Base-by-base conservation (phyloP, 2,329 filamentous ascomycete genomes). In the Beauveria australis region DNA sequence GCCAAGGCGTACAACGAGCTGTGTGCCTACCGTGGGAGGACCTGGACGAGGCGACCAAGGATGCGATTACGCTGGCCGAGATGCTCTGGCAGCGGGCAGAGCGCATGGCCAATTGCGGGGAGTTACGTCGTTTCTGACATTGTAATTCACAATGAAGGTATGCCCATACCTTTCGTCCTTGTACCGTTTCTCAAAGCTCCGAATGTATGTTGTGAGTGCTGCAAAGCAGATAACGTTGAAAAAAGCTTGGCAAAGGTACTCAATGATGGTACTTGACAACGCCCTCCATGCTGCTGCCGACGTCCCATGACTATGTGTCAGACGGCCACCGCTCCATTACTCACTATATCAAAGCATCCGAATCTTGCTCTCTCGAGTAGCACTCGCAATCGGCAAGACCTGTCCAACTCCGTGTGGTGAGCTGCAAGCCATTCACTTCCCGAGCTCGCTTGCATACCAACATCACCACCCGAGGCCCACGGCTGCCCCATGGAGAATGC, bases 21-120 rank as follows among this genome's bases (percentile, higher is more conserved):
- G 16, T 88, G 33, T 80, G 75, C 0, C 70, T 88, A 68, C 77
- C 79, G 0, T 71, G 79, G 51, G 83, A 87, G 69, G 75, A 76
- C 48, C 63, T 86, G 54, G 54, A 87, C 66, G 78, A 80, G 63
- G 69, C 71, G 47, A 87, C 83, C 16, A 28, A 19, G 19, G 48
- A 22, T 37, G 57, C 40, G 19, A 53, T 60, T n/a, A 30, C 49
- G 22, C 41, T 49, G 41, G 51, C 30, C 19, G n/a, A 37, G 26
- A 43, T 47, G 30, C 49, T 60, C 49, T 14, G 26, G n/a, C 40
- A 44, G 37, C 51, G 58, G 5, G 19, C 28, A 18, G 58, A 47
- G 28, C 58, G 58, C 24, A 60, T 60, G 51, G 28, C 28, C 24
- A 24, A n/a, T 37, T 60, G 41, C n/a, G 30, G 5, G 1, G 5